Evolutionary conservation across 345 rosid genomes (phyloP).

Genomic region (Pseudoturritis turrita): DNA sequence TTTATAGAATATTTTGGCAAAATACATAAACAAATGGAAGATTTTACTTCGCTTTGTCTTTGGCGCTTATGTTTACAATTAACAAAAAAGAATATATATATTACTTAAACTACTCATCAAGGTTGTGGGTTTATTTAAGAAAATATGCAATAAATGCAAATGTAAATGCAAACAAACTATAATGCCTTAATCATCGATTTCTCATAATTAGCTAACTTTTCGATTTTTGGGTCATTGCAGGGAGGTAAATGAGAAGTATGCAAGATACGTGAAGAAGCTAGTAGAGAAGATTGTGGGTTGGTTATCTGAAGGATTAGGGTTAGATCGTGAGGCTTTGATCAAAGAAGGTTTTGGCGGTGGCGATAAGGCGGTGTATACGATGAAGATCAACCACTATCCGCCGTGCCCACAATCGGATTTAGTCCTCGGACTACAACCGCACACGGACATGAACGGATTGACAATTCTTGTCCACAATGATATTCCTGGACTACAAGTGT

Average conservation of each 20-base stretch:
- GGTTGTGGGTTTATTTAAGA: no score
- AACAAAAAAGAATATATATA: no score
- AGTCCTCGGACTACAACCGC: constrained; percentile 55
- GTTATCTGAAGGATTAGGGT: constrained; percentile 52
- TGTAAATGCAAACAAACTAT: no score
- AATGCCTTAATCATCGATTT: no score
- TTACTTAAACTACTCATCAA: no score
- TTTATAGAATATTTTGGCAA: no score
- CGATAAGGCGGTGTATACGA: constrained; percentile 22
- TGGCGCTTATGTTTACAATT: no score
- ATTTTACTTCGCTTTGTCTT: no score
- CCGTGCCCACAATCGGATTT: constrained; percentile 67
- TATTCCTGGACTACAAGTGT: constrained; percentile 65
- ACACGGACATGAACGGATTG: constrained; percentile 50
- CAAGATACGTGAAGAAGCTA: constrained; percentile 32
- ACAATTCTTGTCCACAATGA: constrained; percentile 64
- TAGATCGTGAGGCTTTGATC: constrained; percentile 31
- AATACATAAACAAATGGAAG: no score
- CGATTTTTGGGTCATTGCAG: constrained; percentile 26
- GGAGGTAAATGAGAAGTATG: constrained; percentile 59
- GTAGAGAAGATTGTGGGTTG: constrained; percentile 38
- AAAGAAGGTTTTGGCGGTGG: constrained; percentile 47
- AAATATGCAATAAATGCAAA: no score
- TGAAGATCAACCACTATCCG: constrained; percentile 66
- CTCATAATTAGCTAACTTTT: no score